Evolutionary conservation across 2,329 filamentous ascomycete genomes (phyloP).

Genomic region (Cladosporium phlei): DNA sequence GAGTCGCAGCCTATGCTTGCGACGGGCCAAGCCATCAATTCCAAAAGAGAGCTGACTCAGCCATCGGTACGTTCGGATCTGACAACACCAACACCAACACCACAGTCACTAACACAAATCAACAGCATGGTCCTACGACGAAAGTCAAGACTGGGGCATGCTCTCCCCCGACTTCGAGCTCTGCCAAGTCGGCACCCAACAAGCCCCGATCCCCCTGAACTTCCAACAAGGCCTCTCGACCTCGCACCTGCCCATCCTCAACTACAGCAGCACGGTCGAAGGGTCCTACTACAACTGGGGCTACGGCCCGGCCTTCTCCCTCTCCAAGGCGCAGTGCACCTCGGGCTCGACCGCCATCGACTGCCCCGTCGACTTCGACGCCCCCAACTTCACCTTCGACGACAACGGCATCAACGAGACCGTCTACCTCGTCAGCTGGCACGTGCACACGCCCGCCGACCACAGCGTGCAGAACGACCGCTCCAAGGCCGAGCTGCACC

Average conservation of each 20-base stretch:
- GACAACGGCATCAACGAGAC: conserved; percentile 34
- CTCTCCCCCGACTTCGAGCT: conserved; percentile 34
- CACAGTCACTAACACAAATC: not conserved
- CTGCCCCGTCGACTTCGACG: conserved; percentile 28
- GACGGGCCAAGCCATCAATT: not conserved
- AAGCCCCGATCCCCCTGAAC: conserved; percentile 46
- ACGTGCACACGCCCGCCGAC: conserved; percentile 49
- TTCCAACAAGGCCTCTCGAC: conserved; percentile 39
- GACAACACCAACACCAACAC: not conserved
- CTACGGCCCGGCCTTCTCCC: conserved; percentile 44
- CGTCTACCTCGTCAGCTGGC: conserved; percentile 47
- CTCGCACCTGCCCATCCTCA: conserved; percentile 40
- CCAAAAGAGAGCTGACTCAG: conserved; percentile 1
- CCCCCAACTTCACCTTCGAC: conserved; percentile 41
- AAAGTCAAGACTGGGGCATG: conserved; percentile 21
- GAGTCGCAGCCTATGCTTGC: not conserved
- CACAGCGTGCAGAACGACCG: conserved; percentile 43
- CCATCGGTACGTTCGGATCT: not conserved
- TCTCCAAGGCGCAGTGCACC: conserved; percentile 28
- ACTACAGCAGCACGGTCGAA: conserved; percentile 33
- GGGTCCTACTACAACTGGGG: conserved; percentile 48
- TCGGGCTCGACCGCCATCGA: not conserved
- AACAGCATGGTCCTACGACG: conserved; percentile 19
- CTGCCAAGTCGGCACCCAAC: conserved; percentile 49
- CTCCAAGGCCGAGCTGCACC: conserved; percentile 46